Evolutionary conservation across 768 basidiomycete species (phyloP), one percentile per base, ranked within the genome.

Genomic region (Mrakia blollopis): DNA sequence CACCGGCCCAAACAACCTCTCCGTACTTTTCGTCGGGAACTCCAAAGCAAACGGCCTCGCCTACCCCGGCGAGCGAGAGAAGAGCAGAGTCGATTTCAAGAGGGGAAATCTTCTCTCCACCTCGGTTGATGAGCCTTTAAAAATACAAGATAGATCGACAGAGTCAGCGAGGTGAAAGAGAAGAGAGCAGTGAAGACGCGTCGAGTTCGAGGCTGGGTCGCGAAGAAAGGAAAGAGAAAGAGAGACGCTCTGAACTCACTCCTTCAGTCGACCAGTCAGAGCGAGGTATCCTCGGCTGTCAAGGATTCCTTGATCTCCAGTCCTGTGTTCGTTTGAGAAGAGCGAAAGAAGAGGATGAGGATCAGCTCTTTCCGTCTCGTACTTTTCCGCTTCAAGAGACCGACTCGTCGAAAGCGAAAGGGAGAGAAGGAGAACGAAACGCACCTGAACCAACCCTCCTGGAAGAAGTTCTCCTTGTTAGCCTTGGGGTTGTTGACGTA

Each of bases 41-140:
- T 0, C 79, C 80, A 41, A 80, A 80, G 73, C 73, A 74, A 44
- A 93, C 81, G 88, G 93, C 84, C 75, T 86, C 82, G 35, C 83
- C 52, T 52, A 87, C 80, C 76, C 86, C 85, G 78, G 85, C 81
- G 41, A 82, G 47, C 2, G 79, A 71, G 21, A 84, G 80, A 32
- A 89, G 82, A 5, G 88, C 88, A 74, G 88, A 87, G 82, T 89
- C 89, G 32, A 89, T 83, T 82, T 89, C 88, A 76, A 89, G 87
- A 0, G 89, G 89, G 5, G 87, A 88, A 60, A 89, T 86, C 72
- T 89, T 88, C 82, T 89, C 88, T 11, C 88, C 88, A 25, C 88
- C 88, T 79, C 87, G 86, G 71, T 79, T 79, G 79, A 80, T 80
- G 18, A 80, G 75, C 73, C 73, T 80, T 50, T 0, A 37, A 37